phyloP scores from a whole-genome alignment of 768 basidiomycete species.

The Paxillus ammoniavirescens region DNA sequence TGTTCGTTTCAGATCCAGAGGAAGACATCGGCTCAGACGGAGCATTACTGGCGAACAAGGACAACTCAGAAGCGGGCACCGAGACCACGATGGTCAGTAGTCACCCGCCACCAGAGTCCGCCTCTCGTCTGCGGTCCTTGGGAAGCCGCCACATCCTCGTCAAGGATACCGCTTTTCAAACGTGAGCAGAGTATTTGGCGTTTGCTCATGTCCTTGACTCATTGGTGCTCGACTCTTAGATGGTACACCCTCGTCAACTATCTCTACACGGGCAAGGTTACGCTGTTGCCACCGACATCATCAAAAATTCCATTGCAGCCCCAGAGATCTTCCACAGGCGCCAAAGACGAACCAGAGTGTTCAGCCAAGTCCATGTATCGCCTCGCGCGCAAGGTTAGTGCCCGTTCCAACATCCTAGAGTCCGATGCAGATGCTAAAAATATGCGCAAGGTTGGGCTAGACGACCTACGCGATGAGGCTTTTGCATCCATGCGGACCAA shows the following conservation, averaged over 20 bases:
- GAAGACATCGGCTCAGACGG: not conserved
- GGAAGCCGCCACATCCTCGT: conserved; percentile 25
- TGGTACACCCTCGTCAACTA: conserved; percentile 40
- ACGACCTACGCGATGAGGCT: conserved; percentile 16
- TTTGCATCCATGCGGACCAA: conserved; percentile 11
- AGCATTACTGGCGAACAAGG: not conserved
- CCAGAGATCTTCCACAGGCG: not conserved
- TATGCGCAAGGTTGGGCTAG: conserved; percentile 15
- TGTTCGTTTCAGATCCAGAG: conserved; percentile 20
- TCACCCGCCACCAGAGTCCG: not conserved
- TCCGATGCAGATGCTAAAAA: not conserved
- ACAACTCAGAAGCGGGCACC: conserved; percentile 7
- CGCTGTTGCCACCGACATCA: conserved; percentile 31
- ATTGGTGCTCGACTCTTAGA: conserved; percentile 14
- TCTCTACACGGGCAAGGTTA: conserved; percentile 35
- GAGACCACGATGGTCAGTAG: not conserved
- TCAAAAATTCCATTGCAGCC: not conserved
- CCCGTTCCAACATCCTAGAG: not conserved
- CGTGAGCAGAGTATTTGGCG: conserved; percentile 10
- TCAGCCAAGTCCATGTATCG: conserved; percentile 49
- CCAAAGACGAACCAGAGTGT: conserved; percentile 19
- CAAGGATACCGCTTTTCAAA: conserved; percentile 29
- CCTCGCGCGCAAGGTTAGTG: conserved; percentile 34
- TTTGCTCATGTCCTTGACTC: not conserved
- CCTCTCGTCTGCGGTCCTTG: conserved; percentile 11